These are phyloP conservation scores for Fusarium mundagurra DNA, from an alignment of 2,329 filamentous ascomycete genomes.

Conservation along the genomic window DNA sequence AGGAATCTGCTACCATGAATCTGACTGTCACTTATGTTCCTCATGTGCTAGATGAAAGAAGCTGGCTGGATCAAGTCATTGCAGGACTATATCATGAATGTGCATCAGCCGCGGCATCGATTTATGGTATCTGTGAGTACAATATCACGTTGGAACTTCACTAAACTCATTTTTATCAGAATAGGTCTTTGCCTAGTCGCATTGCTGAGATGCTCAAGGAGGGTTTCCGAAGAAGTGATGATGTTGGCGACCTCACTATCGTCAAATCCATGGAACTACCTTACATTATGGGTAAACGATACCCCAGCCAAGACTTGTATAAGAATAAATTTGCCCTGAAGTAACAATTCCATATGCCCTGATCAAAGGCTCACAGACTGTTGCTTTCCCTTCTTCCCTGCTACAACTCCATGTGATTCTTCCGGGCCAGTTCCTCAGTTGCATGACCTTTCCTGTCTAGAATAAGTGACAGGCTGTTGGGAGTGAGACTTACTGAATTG, in stretches of 20 bases:
- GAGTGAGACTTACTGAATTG: too few relatives aligned
- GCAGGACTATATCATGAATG: background rate
- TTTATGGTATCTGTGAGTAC: background rate
- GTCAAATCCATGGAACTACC: background rate
- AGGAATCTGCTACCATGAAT: background rate
- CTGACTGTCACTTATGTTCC: background rate
- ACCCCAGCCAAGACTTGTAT: background rate
- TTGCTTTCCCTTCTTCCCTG: too few relatives aligned
- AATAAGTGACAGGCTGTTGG: too few relatives aligned
- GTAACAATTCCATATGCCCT: fast-evolving
- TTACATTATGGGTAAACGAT: background rate
- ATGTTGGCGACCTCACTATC: background rate
- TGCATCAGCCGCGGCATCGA: background rate
- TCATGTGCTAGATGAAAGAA: background rate
- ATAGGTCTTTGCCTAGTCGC: too few relatives aligned
- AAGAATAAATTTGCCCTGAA: too few relatives aligned
- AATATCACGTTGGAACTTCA: fast-evolving
- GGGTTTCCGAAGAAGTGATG: too few relatives aligned
- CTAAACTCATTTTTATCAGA: fast-evolving
- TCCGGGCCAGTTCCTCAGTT: background rate
- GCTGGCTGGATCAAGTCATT: background rate
- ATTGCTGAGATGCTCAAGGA: background rate
- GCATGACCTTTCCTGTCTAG: background rate
- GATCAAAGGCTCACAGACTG: background rate
- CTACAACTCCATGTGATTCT: background rate